These are phyloP conservation scores for Globisporangium yorkense DNA, from an alignment of 352 stramenopile species.

Conservation along the genomic window DNA sequence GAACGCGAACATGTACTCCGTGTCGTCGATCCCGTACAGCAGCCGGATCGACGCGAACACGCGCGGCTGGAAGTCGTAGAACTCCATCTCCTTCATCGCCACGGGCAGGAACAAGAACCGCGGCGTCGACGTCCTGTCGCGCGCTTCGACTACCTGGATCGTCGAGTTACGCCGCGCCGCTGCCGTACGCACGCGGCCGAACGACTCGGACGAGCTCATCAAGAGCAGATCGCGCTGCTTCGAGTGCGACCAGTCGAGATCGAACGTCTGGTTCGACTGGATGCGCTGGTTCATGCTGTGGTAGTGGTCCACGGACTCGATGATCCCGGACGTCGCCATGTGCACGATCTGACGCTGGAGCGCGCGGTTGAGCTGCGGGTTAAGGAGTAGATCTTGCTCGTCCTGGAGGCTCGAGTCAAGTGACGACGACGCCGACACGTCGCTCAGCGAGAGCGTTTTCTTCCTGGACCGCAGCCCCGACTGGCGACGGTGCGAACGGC, in stretches of 20 bases:
- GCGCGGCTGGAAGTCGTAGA: slow-evolving; percentile 79
- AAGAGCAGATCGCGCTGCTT: slow-evolving; percentile 45
- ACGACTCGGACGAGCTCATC: slow-evolving; percentile 40
- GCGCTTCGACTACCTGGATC: slow-evolving; percentile 57
- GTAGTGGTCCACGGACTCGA: slow-evolving; percentile 81
- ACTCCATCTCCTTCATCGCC: slow-evolving; percentile 81
- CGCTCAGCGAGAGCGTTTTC: not conserved
- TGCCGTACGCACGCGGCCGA: slow-evolving; percentile 35
- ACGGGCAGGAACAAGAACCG: slow-evolving; percentile 64
- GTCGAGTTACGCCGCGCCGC: slow-evolving; percentile 6
- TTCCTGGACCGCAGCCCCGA: too few relatives aligned
- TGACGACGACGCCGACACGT: slow-evolving; percentile 9
- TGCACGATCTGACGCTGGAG: slow-evolving; percentile 85
- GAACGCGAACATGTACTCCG: slow-evolving; percentile 77
- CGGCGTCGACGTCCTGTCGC: slow-evolving; percentile 32
- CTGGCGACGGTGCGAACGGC: not conserved
- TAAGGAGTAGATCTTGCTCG: slow-evolving; percentile 38
- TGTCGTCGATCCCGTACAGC: slow-evolving; percentile 62
- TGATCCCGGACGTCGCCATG: slow-evolving; percentile 85
- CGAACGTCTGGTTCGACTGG: slow-evolving; percentile 75
- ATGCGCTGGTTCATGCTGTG: slow-evolving; percentile 62
- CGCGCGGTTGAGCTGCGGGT: slow-evolving; percentile 83
- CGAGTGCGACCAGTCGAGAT: slow-evolving; percentile 71
- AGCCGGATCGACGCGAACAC: slow-evolving; percentile 76
- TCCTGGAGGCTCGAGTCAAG: slow-evolving; percentile 11